Evolutionary conservation across 2,329 filamentous ascomycete species (phyloP), one percentile per base, ranked within the genome.

Genomic region (Intubia oerlemansii): DNA sequence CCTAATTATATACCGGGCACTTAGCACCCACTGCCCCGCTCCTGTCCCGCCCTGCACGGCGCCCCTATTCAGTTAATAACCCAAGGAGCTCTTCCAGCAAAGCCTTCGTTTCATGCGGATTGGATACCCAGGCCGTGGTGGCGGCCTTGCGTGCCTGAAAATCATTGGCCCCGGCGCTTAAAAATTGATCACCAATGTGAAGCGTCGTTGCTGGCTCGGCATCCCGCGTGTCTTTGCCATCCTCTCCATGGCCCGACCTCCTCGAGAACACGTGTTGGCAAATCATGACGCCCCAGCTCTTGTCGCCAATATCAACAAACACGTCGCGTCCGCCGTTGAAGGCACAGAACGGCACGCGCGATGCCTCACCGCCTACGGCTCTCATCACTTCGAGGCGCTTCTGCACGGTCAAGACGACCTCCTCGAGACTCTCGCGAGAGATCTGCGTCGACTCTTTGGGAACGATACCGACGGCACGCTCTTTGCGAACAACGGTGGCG

Each of bases 291-390:
- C 88, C 88, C 77, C 84, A 91, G 30, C 75, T 82, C 54, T 98
- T 98, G 54, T 98, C 88, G 32, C 88, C 88, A 44, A 98, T 93
- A 48, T 98, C 88, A 30, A 98, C 84, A 51, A 98, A 98, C 24
- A 95, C 82, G 48, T 98, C 88, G 36, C 88, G 85, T 9, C 88
- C 88, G 30, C 85, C 88, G 49, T 98, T 98, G 58, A 98, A 98
- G 14, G 88, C 88, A 46, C 88, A 98, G 45, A 95, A 98, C 1
- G 88, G 88, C 18, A 98, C 55, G 15, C 45, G 39, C 6, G 43
- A 41, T 16, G 41, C 31, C 34, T 42, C 62, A 48, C 75, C 76
- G n/a, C n/a, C n/a, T n/a, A n/a, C n/a, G 17, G 75, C 75, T 1
- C 64, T 54, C 23, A 73, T 79, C 41, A 84, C 66, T 50, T 95